phyloP scores from a whole-genome alignment of 1,139 yeast species.

The Pichia sp. region DNA sequence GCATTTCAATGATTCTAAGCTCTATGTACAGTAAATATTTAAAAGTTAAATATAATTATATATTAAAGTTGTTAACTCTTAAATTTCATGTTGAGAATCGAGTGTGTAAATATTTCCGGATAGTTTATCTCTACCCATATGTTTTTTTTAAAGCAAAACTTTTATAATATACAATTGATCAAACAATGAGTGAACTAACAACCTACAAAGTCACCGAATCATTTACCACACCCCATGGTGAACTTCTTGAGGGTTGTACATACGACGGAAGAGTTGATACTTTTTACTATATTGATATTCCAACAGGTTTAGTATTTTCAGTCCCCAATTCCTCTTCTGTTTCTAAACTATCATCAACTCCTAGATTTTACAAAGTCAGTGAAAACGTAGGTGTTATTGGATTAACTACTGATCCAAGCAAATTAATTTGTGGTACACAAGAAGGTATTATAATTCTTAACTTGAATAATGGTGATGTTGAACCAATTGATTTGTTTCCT shows the following conservation, averaged over 20 bases:
- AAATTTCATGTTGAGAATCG: not conserved
- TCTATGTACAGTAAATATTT: not conserved
- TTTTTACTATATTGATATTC: constrained; percentile 66
- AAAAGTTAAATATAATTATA: no score
- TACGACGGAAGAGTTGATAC: constrained; percentile 53
- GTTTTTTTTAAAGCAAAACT: not conserved
- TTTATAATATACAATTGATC: no score
- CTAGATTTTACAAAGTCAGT: constrained; percentile 27
- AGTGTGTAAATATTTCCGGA: not conserved
- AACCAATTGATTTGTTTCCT: constrained; percentile 42
- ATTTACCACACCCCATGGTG: constrained; percentile 38
- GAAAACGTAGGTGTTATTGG: constrained; percentile 58
- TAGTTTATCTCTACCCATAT: not conserved
- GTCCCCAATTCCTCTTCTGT: not conserved
- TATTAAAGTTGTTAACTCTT: not conserved
- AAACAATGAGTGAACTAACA: not conserved
- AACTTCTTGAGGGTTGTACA: constrained; percentile 62
- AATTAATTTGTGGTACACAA: constrained; percentile 46
- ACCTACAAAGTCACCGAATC: constrained; percentile 18
- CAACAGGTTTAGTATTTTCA: constrained; percentile 32
- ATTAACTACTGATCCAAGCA: constrained; percentile 41
- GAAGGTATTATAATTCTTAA: constrained; percentile 50
- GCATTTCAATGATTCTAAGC: constrained; percentile 17
- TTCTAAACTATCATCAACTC: not conserved
- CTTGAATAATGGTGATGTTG: constrained; percentile 38